phyloP scores from a whole-genome alignment of 495 filamentous ascomycete genomes.

The Massariosphaeria phaeospora region DNA sequence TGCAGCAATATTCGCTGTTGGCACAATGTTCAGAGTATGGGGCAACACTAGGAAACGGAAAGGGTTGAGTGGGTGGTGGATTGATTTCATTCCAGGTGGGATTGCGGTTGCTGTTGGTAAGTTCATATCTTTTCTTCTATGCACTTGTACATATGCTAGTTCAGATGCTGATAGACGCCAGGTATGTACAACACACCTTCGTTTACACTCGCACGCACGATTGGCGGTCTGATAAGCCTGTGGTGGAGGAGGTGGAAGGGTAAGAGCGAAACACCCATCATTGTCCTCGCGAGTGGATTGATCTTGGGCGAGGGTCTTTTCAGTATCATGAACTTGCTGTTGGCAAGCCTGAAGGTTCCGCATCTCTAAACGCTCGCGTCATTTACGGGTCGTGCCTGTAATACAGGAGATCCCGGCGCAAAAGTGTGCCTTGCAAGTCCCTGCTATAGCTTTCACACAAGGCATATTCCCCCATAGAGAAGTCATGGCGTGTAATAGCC shows the following conservation, averaged over 20 bases:
- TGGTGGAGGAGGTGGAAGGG: constrained; percentile 60
- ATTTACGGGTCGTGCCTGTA: not conserved
- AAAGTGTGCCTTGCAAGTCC: too few relatives aligned
- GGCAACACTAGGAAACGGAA: constrained; percentile 41
- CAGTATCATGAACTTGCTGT: constrained; percentile 82
- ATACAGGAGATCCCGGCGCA: too few relatives aligned
- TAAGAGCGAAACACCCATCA: constrained; percentile 52
- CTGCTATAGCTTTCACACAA: not conserved
- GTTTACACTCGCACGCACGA: constrained; percentile 84
- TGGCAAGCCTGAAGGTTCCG: constrained; percentile 75
- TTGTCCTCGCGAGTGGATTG: constrained; percentile 67
- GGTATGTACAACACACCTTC: constrained; percentile 98
- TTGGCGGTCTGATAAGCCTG: constrained; percentile 80
- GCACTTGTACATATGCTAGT: not conserved
- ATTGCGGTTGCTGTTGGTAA: constrained; percentile 87
- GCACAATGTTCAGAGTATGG: constrained; percentile 63
- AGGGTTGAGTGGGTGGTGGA: constrained; percentile 50
- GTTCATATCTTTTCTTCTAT: constrained; percentile 17
- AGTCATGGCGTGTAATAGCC: too few relatives aligned
- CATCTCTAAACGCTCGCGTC: constrained; percentile 9
- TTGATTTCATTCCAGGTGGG: constrained; percentile 71
- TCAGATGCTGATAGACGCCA: constrained; percentile 24
- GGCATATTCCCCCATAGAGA: too few relatives aligned
- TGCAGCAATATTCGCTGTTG: constrained; percentile 61
- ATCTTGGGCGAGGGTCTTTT: constrained; percentile 92